Evolutionary conservation across 257 asterid genomes (phyloP).

Genomic region (Cordia subcordata): DNA sequence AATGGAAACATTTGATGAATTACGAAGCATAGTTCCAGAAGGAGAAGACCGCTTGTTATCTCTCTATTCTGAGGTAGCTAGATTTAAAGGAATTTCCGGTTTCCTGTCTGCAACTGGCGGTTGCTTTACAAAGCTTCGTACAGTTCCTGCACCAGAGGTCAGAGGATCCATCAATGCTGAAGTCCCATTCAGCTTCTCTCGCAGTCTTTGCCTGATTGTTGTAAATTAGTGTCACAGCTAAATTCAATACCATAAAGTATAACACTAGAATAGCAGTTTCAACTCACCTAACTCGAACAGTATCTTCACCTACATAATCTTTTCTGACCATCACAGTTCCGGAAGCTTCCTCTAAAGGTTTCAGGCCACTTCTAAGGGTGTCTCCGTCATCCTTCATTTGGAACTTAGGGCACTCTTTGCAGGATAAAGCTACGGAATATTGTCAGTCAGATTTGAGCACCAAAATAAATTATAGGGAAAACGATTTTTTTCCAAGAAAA

Average conservation of each 20-base stretch:
- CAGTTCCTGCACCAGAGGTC: constrained; percentile 82
- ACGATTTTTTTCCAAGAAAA: no score
- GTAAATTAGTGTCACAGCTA: constrained; percentile 25
- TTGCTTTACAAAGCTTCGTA: constrained; percentile 74
- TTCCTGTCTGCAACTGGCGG: constrained; percentile 88
- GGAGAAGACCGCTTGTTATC: constrained; percentile 58
- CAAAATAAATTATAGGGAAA: constrained; percentile 3
- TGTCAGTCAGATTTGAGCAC: not conserved
- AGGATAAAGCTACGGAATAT: constrained; percentile 8
- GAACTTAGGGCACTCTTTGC: constrained; percentile 51
- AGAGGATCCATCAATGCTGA: constrained; percentile 76
- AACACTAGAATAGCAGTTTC: constrained; percentile 15
- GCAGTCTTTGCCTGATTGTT: constrained; percentile 60
- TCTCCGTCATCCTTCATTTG: constrained; percentile 39
- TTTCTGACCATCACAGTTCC: constrained; percentile 44
- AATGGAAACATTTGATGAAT: constrained; percentile 42
- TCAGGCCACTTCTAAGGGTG: constrained; percentile 29
- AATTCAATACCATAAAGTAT: constrained; percentile 7
- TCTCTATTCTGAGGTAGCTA: constrained; percentile 49
- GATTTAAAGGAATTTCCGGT: constrained; percentile 56
- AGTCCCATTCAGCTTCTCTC: constrained; percentile 92
- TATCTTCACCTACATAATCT: constrained; percentile 33
- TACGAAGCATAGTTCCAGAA: constrained; percentile 46
- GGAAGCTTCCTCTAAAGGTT: constrained; percentile 41
- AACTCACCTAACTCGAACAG: constrained; percentile 54